phyloP scores from a whole-genome alignment of 768 basidiomycete genomes.

The Phanerochaete carnosa region DNA sequence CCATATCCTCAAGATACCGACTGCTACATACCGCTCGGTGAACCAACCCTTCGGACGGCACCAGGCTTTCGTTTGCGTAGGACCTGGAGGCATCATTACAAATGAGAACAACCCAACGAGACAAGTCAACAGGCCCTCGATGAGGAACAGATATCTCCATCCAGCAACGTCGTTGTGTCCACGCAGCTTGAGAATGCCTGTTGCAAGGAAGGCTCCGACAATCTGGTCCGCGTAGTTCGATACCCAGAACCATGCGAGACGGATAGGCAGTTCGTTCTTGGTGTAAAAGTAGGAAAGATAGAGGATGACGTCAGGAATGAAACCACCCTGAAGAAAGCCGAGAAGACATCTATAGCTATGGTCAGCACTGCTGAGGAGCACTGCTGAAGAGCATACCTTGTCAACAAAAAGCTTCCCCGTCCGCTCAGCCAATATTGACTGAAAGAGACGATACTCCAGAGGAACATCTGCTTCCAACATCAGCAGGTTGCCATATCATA shows the following conservation, averaged over 20 bases:
- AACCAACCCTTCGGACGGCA: constrained; percentile 66
- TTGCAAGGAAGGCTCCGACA: constrained; percentile 62
- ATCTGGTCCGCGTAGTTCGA: constrained; percentile 55
- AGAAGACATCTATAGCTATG: constrained; percentile 39
- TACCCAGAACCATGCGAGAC: constrained; percentile 71
- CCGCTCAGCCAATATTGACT: constrained; percentile 58
- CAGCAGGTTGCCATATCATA: background rate
- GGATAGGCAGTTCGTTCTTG: constrained; percentile 54
- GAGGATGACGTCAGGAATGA: constrained; percentile 62
- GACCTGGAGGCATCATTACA: constrained; percentile 58
- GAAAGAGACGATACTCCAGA: constrained; percentile 55
- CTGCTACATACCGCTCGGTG: constrained; percentile 55
- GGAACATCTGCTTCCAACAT: constrained; percentile 36
- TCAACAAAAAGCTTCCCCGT: constrained; percentile 49
- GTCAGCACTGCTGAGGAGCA: background rate
- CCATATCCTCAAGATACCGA: background rate
- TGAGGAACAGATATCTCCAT: constrained; percentile 57
- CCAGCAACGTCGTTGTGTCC: constrained; percentile 54
- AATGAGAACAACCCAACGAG: constrained; percentile 48
- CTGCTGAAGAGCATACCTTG: constrained; percentile 30
- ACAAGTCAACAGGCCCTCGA: constrained; percentile 50
- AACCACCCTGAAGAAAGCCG: constrained; percentile 62
- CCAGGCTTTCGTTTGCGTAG: constrained; percentile 61
- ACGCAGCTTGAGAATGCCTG: constrained; percentile 50
- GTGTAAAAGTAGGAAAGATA: constrained; percentile 69